A percentile compares a stretch with the other conserved stretches of the same genome.
These are phyloP conservation scores for Malassezia sp. DNA, from an alignment of 1,284 basidiomycete species.

Conservation along the genomic window DNA sequence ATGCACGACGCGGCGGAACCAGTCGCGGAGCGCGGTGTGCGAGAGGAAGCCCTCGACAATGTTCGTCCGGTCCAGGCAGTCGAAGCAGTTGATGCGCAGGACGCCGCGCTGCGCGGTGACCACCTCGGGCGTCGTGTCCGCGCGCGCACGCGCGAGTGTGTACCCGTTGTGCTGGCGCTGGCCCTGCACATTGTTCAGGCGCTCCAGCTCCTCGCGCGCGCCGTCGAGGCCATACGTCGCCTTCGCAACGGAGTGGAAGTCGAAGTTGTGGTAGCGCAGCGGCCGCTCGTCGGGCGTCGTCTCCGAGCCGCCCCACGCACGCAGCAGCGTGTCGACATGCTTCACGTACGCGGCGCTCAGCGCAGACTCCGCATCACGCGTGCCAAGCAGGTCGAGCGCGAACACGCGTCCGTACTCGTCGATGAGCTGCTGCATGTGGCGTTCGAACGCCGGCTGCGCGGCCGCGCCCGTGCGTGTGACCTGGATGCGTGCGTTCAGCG, in stretches of 20 bases:
- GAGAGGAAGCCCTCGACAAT: slow-evolving; percentile 66
- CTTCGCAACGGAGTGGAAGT: slow-evolving; percentile 77
- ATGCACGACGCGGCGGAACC: background rate
- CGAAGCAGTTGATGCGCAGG: slow-evolving; percentile 88
- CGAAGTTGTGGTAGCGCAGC: slow-evolving; percentile 55
- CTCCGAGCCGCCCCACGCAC: slow-evolving; percentile 5
- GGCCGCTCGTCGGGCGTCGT: slow-evolving; percentile 9
- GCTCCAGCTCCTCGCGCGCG: slow-evolving; percentile 65
- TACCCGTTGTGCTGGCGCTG: slow-evolving; percentile 74
- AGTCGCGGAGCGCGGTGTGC: slow-evolving; percentile 24
- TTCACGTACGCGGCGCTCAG: slow-evolving; percentile 64
- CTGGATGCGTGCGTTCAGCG: slow-evolving; percentile 36
- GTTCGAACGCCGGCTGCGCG: slow-evolving; percentile 88
- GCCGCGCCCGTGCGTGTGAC: slow-evolving; percentile 67
- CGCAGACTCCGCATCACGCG: slow-evolving; percentile 68
- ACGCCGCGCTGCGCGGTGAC: slow-evolving; percentile 61
- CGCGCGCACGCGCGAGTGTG: slow-evolving; percentile 51
- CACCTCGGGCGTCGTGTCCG: slow-evolving; percentile 3
- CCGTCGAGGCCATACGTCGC: slow-evolving; percentile 72
- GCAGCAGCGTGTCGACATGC: slow-evolving; percentile 15
- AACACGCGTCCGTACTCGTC: slow-evolving; percentile 35
- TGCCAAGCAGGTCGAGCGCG: slow-evolving; percentile 42
- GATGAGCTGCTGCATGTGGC: slow-evolving; percentile 70
- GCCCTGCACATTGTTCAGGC: slow-evolving; percentile 32
- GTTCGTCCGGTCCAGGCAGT: slow-evolving; percentile 95